Base-by-base conservation (phyloP, 164 flowering plant species). In the Nelumbo lutea region DNA sequence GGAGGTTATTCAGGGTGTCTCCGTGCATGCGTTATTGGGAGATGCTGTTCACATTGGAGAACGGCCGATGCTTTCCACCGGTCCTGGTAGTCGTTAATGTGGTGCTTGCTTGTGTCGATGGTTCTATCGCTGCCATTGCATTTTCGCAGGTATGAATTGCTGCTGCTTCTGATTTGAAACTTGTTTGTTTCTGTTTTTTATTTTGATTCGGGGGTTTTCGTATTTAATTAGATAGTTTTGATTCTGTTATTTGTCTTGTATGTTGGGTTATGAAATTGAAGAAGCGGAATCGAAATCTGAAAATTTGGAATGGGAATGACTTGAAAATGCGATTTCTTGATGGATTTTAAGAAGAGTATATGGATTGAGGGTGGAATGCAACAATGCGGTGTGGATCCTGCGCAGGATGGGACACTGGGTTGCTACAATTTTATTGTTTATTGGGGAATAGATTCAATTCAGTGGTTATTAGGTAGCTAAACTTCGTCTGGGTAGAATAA, bases 71-170 rank as follows among this genome's bases (percentile, higher is more conserved):
- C 69, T 79, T 71, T 40, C 80, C 81, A 6, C 51, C 42, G 45
- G 60, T 50, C 0, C 40, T 84, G 61, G 27, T 76, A 42, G 80
- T 65, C 38, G 85, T 81, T 7, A 74, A 81, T 73, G 74, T 72
- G 60, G 80, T 50, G 69, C 81, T 86, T 58, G 83, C 83, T 59
- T 76, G 68, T 56, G 65, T 84, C 42, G 87, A 86, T 66, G 82
- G 66, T 38, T 42, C 65, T 41, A 71, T 86, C 48, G 85, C 82
- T 46, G 64, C 69, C 51, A 60, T 82, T 66, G 87, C 90, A 42
- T 77, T 86, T 70, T 73, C 45, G 59, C 88, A 85, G 88, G 88
- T 83, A 6, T 42, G 57, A 11, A 11, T 45, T 68, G 27, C 8
- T 64, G 14, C 13, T 7, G 44, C 41, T 53, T n/a, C 27, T n/a